Evolutionary conservation across 2,329 filamentous ascomycete genomes (phyloP), one percentile per base, ranked within the genome.

Genomic region (Xylaria sp.): DNA sequence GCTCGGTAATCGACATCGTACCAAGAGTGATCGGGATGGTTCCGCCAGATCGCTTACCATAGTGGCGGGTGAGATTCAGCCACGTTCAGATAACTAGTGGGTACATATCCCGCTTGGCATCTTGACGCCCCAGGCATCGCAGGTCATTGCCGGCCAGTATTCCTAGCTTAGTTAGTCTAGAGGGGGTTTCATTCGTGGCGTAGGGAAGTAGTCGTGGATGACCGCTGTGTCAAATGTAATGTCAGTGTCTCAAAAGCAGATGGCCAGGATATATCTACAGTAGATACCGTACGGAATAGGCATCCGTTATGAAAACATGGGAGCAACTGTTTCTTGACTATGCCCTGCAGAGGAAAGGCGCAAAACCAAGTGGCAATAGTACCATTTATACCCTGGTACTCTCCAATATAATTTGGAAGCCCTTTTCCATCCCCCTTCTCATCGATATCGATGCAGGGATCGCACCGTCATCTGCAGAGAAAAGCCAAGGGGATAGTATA

Each of bases 41-140:
- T 42, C 55, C 56, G 32, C 30, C 34, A 65, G 66, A 62, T 69
- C 67, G 58, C 58, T 59, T 69, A 66, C 67, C 67, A 51, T 55
- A 54, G 47, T 1, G 34, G 14, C 24, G 57, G 53, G 32, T 57
- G 34, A 27, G 32, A 54, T 61, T 42, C 45, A 53, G 51, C 61
- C 55, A 60, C 24, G 21, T 61, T 50, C 30, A n/a, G 19, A n/a
- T n/a, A n/a, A n/a, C 47, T 14, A 32, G 36, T 54, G 24, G 56
- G 50, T 30, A 50, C 48, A 12, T 56, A 32, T 53, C 17, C 24
- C 36, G 19, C 64, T 67, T 61, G 54, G 54, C 67, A 19, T n/a
- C 39, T 60, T 14, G 19, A 50, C 36, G 17, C 12, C 7, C n/a
- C 4, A 6, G 11, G 17, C 24, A 32, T 51, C 19, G 24, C 61